Evolutionary conservation across 352 stramenopile genomes (phyloP).

Genomic region (Globisporangium nodosum): DNA sequence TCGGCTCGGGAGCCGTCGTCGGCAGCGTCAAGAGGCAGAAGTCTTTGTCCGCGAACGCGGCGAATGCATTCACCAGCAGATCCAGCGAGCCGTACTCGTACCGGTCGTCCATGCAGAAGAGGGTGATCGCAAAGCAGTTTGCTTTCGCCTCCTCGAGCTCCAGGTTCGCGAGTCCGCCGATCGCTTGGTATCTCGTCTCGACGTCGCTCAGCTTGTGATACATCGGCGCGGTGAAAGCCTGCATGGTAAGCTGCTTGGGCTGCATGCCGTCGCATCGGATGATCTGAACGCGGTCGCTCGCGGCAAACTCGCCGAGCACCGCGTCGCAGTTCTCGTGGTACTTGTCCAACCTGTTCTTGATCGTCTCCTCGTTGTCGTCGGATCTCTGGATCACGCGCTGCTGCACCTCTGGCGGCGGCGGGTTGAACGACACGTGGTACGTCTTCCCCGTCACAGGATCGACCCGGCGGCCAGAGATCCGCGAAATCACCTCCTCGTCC

Average conservation of each 20-base stretch:
- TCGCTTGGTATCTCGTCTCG: constrained; percentile 24
- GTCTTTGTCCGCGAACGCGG: constrained; percentile 41
- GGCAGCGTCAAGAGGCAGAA: constrained; percentile 55
- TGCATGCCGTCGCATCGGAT: constrained; percentile 59
- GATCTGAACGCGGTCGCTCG: constrained; percentile 31
- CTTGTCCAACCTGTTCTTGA: constrained; percentile 77
- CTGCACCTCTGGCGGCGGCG: constrained; percentile 64
- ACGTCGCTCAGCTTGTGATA: constrained; percentile 39
- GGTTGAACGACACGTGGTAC: constrained; percentile 96
- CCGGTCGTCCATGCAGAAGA: constrained; percentile 56
- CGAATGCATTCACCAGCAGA: constrained; percentile 46
- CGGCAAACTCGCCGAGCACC: constrained; percentile 39
- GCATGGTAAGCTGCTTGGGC: constrained; percentile 25
- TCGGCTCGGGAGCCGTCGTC: constrained; percentile 37
- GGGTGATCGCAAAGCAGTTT: constrained; percentile 60
- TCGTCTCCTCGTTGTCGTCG: constrained; percentile 93
- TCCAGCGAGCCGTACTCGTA: constrained; percentile 35
- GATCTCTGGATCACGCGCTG: constrained; percentile 76
- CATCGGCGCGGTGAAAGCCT: constrained; percentile 42
- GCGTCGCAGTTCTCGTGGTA: constrained; percentile 69
- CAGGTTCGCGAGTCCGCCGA: constrained; percentile 22
- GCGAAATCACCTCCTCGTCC: constrained; percentile 91
- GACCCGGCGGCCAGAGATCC: constrained; percentile 94
- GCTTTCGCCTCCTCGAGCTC: constrained; percentile 30
- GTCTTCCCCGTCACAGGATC: constrained; percentile 90